Evolutionary conservation across 2,329 filamentous ascomycete species (phyloP), one percentile per base, ranked within the genome.

Genomic region (Penicillium polonicum): DNA sequence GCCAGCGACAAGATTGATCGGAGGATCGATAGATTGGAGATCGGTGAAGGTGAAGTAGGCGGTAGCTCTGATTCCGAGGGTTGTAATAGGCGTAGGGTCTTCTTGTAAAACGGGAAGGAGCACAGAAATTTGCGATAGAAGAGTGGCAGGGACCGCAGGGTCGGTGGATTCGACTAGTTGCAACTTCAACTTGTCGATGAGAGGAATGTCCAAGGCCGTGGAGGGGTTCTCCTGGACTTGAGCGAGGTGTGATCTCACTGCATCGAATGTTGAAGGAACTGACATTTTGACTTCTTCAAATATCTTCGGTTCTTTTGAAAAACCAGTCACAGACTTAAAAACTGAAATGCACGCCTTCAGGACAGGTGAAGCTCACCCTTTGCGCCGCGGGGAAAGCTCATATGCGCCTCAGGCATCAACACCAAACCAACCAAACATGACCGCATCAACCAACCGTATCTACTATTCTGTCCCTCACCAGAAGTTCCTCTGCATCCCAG

Each of bases 21-120:
- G 72, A 38, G 79, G 78, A 13, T 81, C 71, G 42, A 82, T 67
- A 6, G 77, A 68, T 41, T 79, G 79, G 33, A 84, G 70, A 52
- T 82, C 77, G 35, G 76, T 70, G 65, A 83, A 83, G 55, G 70
- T 79, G 67, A 77, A 80, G 19, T 80, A 80, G 9, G 71, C 70
- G 10, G 81, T 72, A 7, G 83, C 74, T 59, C 79, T 80, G 51
- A 78, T 76, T 21, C 82, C 78, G 29, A 87, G 78, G 23, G 78
- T 78, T 15, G 80, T 81, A 35, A 84, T 71, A 25, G 83, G 81
- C 15, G 79, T 78, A 10, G 84, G 84, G 60, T 86, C 83, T 70
- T 85, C 81, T 61, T 84, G 82, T 5, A 87, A 71, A 5, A 78
- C 71, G 9, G 80, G 79, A 19, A 85, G 70, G 10, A 85, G 72